Evolutionary conservation across 176 grass and related monocot species (phyloP).

Genomic region (Areca catechu): DNA sequence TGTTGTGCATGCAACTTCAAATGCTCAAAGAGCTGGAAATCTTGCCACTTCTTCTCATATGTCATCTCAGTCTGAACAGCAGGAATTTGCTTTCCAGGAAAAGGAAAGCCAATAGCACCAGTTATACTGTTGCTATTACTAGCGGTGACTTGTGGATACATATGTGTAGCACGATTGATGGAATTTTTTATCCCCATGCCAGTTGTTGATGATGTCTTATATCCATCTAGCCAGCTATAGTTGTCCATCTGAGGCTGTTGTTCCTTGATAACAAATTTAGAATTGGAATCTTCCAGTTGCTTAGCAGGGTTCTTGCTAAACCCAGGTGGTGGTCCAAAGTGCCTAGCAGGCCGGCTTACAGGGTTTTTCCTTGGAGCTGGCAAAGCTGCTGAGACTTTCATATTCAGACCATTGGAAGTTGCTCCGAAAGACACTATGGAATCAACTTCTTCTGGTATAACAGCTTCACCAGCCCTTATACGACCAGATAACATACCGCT

Average conservation of each 20-base stretch:
- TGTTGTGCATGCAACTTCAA: conserved; percentile 39
- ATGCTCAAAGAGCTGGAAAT: conserved; percentile 84
- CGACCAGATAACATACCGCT: conserved; percentile 18
- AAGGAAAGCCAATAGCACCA: conserved; percentile 37
- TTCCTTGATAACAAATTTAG: conserved; percentile 18
- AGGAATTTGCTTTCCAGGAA: conserved; percentile 42
- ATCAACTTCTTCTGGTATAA: conserved; percentile 39
- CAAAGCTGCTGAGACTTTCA: conserved; percentile 31
- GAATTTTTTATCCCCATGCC: conserved; percentile 2
- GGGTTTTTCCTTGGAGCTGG: conserved; percentile 52
- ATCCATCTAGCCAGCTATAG: conserved; percentile 67
- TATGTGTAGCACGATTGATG: conserved; percentile 23
- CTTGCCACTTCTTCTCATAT: conserved; percentile 54
- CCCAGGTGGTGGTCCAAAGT: conserved; percentile 70
- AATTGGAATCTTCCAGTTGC: conserved; percentile 40
- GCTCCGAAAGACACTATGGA: conserved; percentile 28
- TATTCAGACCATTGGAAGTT: conserved; percentile 25
- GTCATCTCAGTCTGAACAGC: conserved; percentile 9
- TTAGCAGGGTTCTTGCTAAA: conserved; percentile 47
- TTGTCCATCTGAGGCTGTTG: conserved; percentile 41
- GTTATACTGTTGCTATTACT: conserved; percentile 25
- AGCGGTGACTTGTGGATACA: conserved; percentile 25
- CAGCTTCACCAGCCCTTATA: conserved; percentile 29
- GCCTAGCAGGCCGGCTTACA: conserved; percentile 68
- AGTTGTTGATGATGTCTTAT: conserved; percentile 28